phyloP scores from a whole-genome alignment of 164 flowering plant genomes.

The Aristolochia contorta region DNA sequence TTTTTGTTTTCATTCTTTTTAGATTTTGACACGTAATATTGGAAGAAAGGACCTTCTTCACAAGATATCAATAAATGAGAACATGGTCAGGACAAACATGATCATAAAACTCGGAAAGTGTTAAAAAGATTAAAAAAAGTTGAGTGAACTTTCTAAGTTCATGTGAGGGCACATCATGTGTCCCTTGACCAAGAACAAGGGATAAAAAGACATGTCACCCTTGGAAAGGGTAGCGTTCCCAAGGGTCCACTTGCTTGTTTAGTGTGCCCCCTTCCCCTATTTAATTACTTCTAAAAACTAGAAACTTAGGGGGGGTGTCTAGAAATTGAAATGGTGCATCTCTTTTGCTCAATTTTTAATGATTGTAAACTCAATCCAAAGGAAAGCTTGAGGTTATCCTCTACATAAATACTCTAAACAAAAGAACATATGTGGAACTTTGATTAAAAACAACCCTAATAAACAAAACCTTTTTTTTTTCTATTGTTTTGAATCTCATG shows the following conservation, averaged over 20 bases:
- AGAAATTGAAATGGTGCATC: neutral
- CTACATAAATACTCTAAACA: neutral
- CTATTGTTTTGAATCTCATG: neutral
- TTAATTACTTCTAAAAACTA: neutral
- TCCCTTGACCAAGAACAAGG: conserved; percentile 9
- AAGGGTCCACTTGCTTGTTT: conserved; percentile 1
- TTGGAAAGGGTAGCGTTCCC: conserved; percentile 6
- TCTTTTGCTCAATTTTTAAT: neutral
- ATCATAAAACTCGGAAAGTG: neutral
- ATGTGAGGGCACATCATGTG: conserved; percentile 7
- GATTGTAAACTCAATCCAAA: neutral
- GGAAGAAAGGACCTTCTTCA: too few species aligned
- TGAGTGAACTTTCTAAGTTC: neutral
- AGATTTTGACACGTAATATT: too few species aligned
- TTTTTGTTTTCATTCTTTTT: too few species aligned
- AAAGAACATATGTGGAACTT: neutral
- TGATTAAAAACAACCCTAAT: neutral
- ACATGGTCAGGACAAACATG: conserved; percentile 3
- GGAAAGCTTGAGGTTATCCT: neutral
- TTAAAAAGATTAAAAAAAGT: neutral
- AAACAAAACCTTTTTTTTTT: neutral
- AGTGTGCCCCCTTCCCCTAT: conserved; percentile 1
- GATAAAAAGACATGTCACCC: neutral
- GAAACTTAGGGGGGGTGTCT: neutral
- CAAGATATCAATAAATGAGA: too few species aligned